Conservation (phyloP, 495 filamentous ascomycete genomes). For the Clavariopsis aquatica region DNA sequence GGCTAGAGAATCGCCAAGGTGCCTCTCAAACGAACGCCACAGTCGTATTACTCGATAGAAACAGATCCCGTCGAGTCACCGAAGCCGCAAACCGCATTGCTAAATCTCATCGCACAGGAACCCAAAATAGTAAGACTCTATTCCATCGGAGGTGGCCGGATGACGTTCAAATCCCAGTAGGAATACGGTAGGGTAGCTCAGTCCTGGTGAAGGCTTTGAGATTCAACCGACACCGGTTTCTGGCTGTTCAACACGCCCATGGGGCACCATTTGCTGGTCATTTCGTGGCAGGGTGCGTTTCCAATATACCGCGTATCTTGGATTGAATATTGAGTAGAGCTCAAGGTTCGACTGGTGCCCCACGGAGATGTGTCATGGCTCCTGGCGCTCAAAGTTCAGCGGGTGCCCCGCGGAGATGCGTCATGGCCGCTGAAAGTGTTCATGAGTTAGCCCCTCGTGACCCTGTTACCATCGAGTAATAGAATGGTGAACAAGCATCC, state of each 20-base stretch:
- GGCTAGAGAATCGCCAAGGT: conserved; percentile 5
- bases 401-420: conserved; percentile 5
- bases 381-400: not conserved
- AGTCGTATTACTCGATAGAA: conserved; percentile 37
- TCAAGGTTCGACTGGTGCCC: not conserved
- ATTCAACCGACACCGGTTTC: not conserved
- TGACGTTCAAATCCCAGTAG: conserved; percentile 13
- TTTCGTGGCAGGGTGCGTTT: not conserved
- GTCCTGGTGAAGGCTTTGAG: not conserved
- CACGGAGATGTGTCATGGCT: conserved; percentile 4
- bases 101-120: conserved; percentile 7
- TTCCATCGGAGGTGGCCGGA: conserved; percentile 23
- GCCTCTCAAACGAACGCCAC: conserved; percentile 2
- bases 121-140: not conserved
- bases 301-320: not conserved
- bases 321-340: not conserved
- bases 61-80: conserved; percentile 33
- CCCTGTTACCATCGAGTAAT: conserved; percentile 38
- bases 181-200: not conserved
- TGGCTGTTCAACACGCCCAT: not conserved
- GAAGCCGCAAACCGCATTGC: conserved; percentile 8
- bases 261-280: not conserved
- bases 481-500: conserved; percentile 12
- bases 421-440: not conserved
- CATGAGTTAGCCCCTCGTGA: conserved; percentile 3